Percentiles rank a stretch among this genome's conserved stretches.
These are phyloP conservation scores for Neospermospora avenae DNA, from an alignment of 2,329 filamentous ascomycete species.

Conservation along the genomic window DNA sequence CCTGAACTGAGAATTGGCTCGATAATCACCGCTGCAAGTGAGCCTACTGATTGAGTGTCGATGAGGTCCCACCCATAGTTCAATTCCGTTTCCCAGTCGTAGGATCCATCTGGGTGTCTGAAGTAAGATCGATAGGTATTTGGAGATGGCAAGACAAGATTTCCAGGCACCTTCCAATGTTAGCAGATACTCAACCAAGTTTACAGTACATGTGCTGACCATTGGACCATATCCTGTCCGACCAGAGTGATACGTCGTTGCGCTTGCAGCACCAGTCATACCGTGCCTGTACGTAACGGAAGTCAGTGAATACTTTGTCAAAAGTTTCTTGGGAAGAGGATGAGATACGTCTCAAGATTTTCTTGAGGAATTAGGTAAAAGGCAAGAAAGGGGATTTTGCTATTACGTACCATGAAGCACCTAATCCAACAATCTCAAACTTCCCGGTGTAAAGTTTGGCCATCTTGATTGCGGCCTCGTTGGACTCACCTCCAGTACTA, in stretches of 20 bases:
- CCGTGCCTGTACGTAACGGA: conserved; percentile 44
- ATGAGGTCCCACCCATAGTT: conserved; percentile 60
- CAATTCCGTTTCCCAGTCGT: conserved; percentile 65
- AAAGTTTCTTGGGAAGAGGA: no score
- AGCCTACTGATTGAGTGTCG: conserved; percentile 56
- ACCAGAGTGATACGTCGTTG: conserved; percentile 52
- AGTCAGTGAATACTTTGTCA: no score
- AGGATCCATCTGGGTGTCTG: conserved; percentile 53
- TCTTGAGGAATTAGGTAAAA: no score
- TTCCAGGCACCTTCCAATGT: conserved; percentile 47
- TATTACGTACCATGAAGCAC: conserved; percentile 44
- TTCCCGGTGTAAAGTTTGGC: conserved; percentile 63
- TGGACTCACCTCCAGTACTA: conserved; percentile 54
- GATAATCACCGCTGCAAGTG: conserved; percentile 37
- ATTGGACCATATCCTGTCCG: conserved; percentile 44
- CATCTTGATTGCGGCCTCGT: conserved; percentile 61
- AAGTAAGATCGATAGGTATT: conserved; percentile 62
- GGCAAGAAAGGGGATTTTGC: no score
- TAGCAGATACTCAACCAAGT: not conserved
- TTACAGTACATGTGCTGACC: conserved; percentile 8
- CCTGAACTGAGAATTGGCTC: conserved; percentile 38
- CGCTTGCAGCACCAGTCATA: conserved; percentile 50
- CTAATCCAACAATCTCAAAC: conserved; percentile 60
- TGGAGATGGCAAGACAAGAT: conserved; percentile 55
- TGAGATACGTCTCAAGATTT: no score